phyloP scores from a whole-genome alignment of 306 rosid genomes.

The Acacia acuminata region DNA sequence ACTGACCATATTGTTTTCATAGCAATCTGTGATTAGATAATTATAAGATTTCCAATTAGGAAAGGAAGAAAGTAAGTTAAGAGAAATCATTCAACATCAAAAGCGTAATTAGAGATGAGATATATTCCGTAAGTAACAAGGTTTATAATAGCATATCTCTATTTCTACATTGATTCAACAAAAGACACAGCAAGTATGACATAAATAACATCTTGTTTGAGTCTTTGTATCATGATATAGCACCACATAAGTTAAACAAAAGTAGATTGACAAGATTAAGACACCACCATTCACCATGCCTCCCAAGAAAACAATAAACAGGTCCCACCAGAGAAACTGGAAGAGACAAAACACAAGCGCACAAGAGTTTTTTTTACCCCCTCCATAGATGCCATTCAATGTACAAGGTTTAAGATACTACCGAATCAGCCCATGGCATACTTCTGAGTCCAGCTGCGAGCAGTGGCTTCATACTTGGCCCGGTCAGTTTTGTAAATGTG shows the following conservation, averaged over 20 bases:
- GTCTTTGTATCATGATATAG: background rate
- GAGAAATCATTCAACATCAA: background rate
- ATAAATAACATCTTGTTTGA: background rate
- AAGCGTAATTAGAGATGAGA: background rate
- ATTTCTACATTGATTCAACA: background rate
- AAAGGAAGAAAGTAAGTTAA: background rate
- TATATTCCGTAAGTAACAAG: background rate
- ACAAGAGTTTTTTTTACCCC: background rate
- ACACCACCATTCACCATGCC: background rate
- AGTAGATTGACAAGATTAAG: background rate
- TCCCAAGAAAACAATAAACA: background rate
- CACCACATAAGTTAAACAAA: background rate
- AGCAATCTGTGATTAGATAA: background rate
- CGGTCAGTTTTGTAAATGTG: conserved; percentile 1
- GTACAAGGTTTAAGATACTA: background rate
- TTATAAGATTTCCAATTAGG: background rate
- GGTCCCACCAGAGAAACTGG: background rate
- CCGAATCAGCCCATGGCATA: background rate
- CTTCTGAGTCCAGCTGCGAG: conserved; percentile 14
- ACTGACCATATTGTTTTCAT: background rate
- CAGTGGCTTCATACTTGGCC: conserved; percentile 6
- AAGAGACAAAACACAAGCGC: background rate
- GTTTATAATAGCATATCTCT: background rate
- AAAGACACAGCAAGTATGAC: background rate
- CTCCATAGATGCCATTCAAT: background rate